Evolutionary conservation across 345 rosid genomes (phyloP).

Genomic region (Lepidium aucheri): DNA sequence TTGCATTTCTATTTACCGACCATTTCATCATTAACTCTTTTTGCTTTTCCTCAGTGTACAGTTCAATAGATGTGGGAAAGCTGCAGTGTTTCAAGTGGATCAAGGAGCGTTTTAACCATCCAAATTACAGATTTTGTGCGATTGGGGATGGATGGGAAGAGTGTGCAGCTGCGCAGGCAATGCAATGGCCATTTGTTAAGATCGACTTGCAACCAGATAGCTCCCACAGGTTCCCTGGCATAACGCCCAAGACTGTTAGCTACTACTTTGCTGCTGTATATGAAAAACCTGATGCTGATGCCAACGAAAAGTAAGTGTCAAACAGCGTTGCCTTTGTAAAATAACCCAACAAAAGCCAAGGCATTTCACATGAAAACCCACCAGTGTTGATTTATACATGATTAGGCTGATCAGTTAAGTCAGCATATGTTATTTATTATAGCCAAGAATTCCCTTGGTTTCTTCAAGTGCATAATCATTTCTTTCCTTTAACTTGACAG

Average conservation of each 20-base stretch:
- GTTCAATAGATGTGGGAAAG: conserved; percentile 79
- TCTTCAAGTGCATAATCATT: conserved; percentile 69
- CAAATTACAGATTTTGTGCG: conserved; percentile 54
- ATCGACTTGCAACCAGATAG: conserved; percentile 53
- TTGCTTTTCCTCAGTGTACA: conserved; percentile 44
- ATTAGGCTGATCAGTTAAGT: not conserved
- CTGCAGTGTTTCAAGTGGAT: conserved; percentile 68
- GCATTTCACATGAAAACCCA: not conserved
- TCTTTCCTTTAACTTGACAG: conserved; percentile 38
- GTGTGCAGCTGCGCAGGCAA: conserved; percentile 68
- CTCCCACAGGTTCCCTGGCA: conserved; percentile 74
- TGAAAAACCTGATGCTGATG: conserved; percentile 34
- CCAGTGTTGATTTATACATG: not conserved
- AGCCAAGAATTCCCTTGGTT: conserved; percentile 32
- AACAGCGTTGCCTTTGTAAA: not conserved
- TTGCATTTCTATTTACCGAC: not conserved
- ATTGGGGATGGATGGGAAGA: conserved; percentile 94
- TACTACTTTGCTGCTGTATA: conserved; percentile 60
- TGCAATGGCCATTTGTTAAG: conserved; percentile 88
- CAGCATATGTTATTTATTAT: not conserved
- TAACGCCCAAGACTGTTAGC: conserved; percentile 56
- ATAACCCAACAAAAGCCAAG: not conserved
- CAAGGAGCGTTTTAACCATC: conserved; percentile 44
- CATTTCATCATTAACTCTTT: not conserved
- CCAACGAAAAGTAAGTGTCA: conserved; percentile 1